Percentiles rank a stretch among this genome's conserved stretches.
phyloP scores from a whole-genome alignment of 306 rosid species.

The Cucumis hystrix region DNA sequence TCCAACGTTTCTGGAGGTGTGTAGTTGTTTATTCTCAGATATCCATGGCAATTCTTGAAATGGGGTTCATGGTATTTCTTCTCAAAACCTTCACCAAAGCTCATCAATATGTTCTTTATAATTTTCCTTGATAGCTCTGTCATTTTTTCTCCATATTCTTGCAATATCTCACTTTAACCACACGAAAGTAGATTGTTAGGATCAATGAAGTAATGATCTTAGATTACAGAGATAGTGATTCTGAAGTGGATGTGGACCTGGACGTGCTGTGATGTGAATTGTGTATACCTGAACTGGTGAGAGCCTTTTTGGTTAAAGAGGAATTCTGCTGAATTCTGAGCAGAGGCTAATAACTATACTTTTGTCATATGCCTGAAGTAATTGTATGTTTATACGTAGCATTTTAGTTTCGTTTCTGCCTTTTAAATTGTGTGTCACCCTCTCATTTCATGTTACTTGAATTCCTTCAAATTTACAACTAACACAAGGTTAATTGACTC shows the following conservation, averaged over 20 bases:
- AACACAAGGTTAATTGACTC: neutral
- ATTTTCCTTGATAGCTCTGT: conserved; percentile 52
- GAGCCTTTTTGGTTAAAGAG: conserved; percentile 37
- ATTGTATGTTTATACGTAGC: neutral
- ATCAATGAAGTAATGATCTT: neutral
- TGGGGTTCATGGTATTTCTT: conserved; percentile 35
- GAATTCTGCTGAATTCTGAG: conserved; percentile 49
- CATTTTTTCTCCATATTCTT: conserved; percentile 86
- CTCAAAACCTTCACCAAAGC: conserved; percentile 52
- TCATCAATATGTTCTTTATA: conserved; percentile 38
- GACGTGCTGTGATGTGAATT: neutral
- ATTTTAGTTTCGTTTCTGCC: neutral
- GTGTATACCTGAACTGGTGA: conserved; percentile 47
- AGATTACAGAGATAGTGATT: neutral
- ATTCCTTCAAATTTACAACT: neutral
- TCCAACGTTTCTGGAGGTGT: conserved; percentile 31
- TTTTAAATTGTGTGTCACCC: neutral
- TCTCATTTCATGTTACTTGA: neutral
- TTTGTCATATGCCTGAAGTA: neutral
- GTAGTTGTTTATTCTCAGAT: conserved; percentile 76
- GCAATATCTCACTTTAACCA: conserved; percentile 46
- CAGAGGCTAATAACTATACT: conserved; percentile 26
- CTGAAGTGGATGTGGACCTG: neutral
- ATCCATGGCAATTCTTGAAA: conserved; percentile 71
- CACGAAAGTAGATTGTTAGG: neutral